Base-by-base conservation (phyloP, 2,329 filamentous ascomycete genomes). In the Fusarium napiforme region DNA sequence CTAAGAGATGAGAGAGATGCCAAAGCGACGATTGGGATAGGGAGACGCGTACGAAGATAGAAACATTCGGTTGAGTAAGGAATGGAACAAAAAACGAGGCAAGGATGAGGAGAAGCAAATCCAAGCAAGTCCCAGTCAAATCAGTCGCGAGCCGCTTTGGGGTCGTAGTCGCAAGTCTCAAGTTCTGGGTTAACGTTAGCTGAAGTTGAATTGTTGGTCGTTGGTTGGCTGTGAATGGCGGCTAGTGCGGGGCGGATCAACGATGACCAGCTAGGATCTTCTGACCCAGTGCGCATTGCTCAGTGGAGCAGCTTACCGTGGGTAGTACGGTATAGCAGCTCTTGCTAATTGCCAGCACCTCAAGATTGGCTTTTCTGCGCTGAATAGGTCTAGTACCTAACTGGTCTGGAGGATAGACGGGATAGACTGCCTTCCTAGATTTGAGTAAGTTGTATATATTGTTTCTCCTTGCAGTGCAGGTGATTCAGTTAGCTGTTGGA, bases 171-270 rank as follows among this genome's bases (percentile, higher is more conserved):
- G 69, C 59, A 42, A 64, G 67, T 64, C 39, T 59, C 43, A 62
- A 69, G 71, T 62, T 70, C 74, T 55, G 64, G 58, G 32, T 67
- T 46, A 42, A 21, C 23, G 26, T 66, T 66, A 45, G 34, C 39
- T 37, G 60, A 65, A 39, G 60, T 28, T 57, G 47, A 32, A 47
- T 69, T 75, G 69, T 65, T 71, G 67, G 60, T 62, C 52, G 64
- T 60, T 58, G 62, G 67, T 60, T 64, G 50, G 62, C 28, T 63
- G 32, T 39, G 23, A 52, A 60, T 52, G 39, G 47, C 62, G 43
- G 49, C 34, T 47, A 30, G n/a, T 64, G 72, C 64, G 72, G 72
- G 72, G 72, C 72, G 72, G 72, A 74, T 78, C 75, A 78, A 78
- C 66, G 75, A 78, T 77, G 76, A 71, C 64, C 75, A 75, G 67